phyloP scores from a whole-genome alignment of 805 yeast species.

The Candida multigemmis region DNA sequence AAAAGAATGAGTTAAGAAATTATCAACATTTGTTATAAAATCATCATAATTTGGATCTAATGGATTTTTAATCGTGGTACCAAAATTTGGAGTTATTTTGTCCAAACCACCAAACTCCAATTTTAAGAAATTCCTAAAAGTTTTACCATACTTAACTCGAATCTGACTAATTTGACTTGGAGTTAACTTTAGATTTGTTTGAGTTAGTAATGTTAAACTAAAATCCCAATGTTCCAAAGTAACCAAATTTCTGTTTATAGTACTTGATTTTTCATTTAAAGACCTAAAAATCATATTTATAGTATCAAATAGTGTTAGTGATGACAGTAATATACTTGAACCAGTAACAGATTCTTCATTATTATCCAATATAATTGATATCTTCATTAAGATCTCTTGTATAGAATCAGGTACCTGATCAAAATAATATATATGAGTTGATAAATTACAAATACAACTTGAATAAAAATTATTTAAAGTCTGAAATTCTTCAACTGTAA shows the following conservation, averaged over 20 bases:
- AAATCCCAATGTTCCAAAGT: constrained; percentile 36
- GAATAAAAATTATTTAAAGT: constrained; percentile 37
- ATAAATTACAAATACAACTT: constrained; percentile 57
- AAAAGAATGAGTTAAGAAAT: constrained; percentile 30
- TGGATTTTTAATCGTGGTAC: constrained; percentile 1
- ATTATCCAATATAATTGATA: too few relatives aligned
- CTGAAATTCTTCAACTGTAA: constrained; percentile 11
- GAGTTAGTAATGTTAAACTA: constrained; percentile 22
- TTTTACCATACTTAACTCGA: constrained; percentile 30
- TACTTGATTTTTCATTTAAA: constrained; percentile 21
- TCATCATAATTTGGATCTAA: constrained; percentile 32
- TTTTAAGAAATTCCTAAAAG: constrained; percentile 28
- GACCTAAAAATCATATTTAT: constrained; percentile 19
- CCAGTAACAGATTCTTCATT: too few relatives aligned
- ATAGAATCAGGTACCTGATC: constrained; percentile 83
- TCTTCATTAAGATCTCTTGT: constrained; percentile 48
- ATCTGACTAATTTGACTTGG: constrained; percentile 16
- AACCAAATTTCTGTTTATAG: constrained; percentile 34
- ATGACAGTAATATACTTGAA: too few relatives aligned
- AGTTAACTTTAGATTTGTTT: constrained; percentile 10
- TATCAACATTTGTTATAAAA: constrained; percentile 32
- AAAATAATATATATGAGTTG: constrained; percentile 73
- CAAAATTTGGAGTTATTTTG: neutral
- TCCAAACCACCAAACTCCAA: constrained; percentile 6
- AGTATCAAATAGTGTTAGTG: constrained; percentile 21